Conservation (phyloP, 805 yeast genomes). For the Ogataea degrootiae region DNA sequence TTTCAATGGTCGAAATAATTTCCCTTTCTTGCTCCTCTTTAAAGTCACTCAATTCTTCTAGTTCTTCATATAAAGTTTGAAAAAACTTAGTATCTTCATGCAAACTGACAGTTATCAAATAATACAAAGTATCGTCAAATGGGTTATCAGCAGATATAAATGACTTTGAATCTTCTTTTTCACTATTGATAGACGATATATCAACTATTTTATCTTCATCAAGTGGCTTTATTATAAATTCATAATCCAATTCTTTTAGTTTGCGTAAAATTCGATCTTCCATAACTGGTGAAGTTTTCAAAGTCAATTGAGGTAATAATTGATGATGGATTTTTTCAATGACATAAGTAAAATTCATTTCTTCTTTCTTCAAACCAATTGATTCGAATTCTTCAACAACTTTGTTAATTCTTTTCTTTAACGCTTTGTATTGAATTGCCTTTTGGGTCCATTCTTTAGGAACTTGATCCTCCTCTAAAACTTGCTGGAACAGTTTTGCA, state of each 20-base stretch:
- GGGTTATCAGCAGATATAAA: conserved; percentile 19
- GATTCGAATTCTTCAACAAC: conserved; percentile 59
- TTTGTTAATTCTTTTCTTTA: conserved; percentile 61
- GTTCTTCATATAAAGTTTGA: conserved; percentile 50
- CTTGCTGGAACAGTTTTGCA: conserved; percentile 65
- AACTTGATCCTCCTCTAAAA: conserved; percentile 52
- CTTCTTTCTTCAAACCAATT: conserved; percentile 53
- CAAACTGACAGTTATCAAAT: conserved; percentile 32
- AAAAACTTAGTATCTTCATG: conserved; percentile 59
- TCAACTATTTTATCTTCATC: conserved; percentile 2
- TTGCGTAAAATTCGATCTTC: conserved; percentile 15
- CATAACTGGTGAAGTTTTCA: conserved; percentile 21
- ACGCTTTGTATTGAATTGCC: conserved; percentile 67
- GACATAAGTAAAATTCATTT: conserved; percentile 20
- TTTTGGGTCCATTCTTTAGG: conserved; percentile 65
- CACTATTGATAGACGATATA: neutral
- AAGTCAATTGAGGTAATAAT: conserved; percentile 19
- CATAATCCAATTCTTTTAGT: conserved; percentile 14
- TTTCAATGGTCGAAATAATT: conserved; percentile 38
- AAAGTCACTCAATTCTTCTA: conserved; percentile 43
- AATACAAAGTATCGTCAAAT: conserved; percentile 21
- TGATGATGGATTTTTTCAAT: conserved; percentile 14
- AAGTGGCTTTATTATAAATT: conserved; percentile 12
- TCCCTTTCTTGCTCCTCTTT: conserved; percentile 38
- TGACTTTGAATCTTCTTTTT: conserved; percentile 3